Evolutionary conservation across 2,329 filamentous ascomycete genomes (phyloP).

Genomic region (Aspergillus floridensis): DNA sequence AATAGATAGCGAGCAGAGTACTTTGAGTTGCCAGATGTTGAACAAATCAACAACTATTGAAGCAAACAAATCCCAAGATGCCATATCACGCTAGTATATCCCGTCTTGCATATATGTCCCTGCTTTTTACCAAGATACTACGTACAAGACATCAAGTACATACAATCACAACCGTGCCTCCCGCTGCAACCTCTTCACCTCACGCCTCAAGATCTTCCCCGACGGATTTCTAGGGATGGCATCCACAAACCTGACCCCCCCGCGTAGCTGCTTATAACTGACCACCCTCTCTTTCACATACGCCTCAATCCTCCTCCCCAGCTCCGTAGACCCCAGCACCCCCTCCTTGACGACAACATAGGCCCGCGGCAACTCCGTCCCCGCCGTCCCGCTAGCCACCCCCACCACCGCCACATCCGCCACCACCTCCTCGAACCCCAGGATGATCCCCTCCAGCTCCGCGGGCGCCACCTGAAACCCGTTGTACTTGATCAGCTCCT

Average conservation of each 20-base stretch:
- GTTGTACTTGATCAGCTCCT: slow-evolving; percentile 57
- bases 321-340: slow-evolving; percentile 21
- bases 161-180: slow-evolving; percentile 1
- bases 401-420: slow-evolving; percentile 58
- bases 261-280: slow-evolving; percentile 33
- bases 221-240: slow-evolving; percentile 34
- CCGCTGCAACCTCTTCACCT: slow-evolving; percentile 22
- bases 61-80: too few relatives aligned
- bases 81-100: too few relatives aligned
- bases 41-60: too few relatives aligned
- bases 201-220: slow-evolving; percentile 32
- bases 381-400: slow-evolving; percentile 52
- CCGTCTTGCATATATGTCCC: too few relatives aligned
- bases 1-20: too few relatives aligned
- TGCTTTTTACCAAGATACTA: too few relatives aligned
- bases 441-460: slow-evolving; percentile 53
- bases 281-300: slow-evolving; percentile 29
- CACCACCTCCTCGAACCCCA: slow-evolving; percentile 40
- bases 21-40: too few relatives aligned
- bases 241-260: slow-evolving; percentile 32
- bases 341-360: slow-evolving; percentile 45
- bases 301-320: slow-evolving; percentile 33
- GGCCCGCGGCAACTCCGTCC: slow-evolving; percentile 62
- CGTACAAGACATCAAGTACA: not conserved
- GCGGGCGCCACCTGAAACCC: slow-evolving; percentile 64